phyloP scores from a whole-genome alignment of 202 grass and related monocot genomes.

The Cymbopogon flexuosus region DNA sequence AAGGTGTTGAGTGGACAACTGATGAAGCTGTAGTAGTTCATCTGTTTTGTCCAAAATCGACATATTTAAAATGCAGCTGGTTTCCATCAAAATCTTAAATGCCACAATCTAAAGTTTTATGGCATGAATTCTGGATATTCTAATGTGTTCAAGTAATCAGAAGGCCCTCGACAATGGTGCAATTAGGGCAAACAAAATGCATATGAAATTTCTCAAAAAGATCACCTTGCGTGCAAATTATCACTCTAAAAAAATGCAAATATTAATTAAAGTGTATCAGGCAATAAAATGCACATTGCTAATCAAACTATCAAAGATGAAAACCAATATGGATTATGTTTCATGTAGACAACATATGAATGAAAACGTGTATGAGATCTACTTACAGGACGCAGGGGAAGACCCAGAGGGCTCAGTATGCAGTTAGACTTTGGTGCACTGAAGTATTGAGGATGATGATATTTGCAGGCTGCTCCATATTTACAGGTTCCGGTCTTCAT shows the following conservation, averaged over 20 bases:
- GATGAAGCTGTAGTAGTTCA: background rate
- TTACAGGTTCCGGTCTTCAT: conserved; percentile 87
- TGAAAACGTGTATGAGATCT: conserved; percentile 10
- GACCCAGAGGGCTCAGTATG: conserved; percentile 65
- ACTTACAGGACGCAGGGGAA: conserved; percentile 89
- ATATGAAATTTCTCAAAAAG: background rate
- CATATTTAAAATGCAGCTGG: conserved; percentile 6
- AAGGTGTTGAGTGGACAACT: background rate
- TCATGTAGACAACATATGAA: conserved; percentile 6
- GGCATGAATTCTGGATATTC: background rate
- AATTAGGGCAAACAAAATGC: background rate
- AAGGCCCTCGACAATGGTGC: background rate
- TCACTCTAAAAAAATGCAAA: background rate
- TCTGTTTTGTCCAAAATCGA: conserved; percentile 1
- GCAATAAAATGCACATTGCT: conserved; percentile 17
- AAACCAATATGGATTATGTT: conserved; percentile 12
- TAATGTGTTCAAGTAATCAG: background rate
- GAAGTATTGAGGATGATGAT: conserved; percentile 69
- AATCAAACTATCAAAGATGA: background rate
- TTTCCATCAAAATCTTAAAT: conserved; percentile 20
- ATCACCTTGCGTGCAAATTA: background rate
- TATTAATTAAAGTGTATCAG: background rate
- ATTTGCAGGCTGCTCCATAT: conserved; percentile 83
- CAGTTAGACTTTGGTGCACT: conserved; percentile 56
- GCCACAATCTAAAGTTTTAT: background rate